Evolutionary conservation across 805 yeast species (phyloP), one percentile per base, ranked within the genome.

Genomic region (Tetrapisispora pingtungensis): DNA sequence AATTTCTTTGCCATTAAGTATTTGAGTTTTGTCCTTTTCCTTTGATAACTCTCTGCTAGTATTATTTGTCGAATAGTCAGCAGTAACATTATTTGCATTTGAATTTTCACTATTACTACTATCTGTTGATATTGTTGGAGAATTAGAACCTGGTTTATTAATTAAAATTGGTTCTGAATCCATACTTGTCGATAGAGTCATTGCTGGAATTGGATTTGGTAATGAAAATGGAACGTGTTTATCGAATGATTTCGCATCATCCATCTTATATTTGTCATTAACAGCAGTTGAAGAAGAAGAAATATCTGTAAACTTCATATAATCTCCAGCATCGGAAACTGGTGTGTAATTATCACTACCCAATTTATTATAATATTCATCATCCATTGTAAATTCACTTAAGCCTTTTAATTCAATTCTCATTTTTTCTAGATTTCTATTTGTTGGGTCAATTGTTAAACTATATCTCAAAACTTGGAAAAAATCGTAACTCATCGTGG

Each of bases 401-500:
- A 86, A 73, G 42, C 69, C 71, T 19, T 64, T 55, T 42, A 90
- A 64, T 52, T 85, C 90, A 4, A 64, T 61, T 51, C 75, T 77
- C 71, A 88, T 77, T 43, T 67, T 66, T 1, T 59, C 57, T 47
- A 90, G 67, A 55, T 81, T 80, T 57, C 97, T 78, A 65, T 89
- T 86, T 24, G 74, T 73, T 0, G 97, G 97, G 66, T 89, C 96
- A 46, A 90, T 75, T 12, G 94, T 81, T 45, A 90, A 70, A 48
- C 84, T 73, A 51, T 77, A 76, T 46, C 95, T 74, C 58, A 89
- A 72, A 0, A 85, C 94, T n/a, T 82, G 77, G 59, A 87, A 90
- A 55, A 88, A 74, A 57, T 88, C 96, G 42, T 77, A 79, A 42
- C 93, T 78, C 87, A 90, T 81, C 4, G 88, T 70, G 15, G 96